Evolutionary conservation across 768 basidiomycete genomes (phyloP).

Genomic region (Multifurca ochricompacta): DNA sequence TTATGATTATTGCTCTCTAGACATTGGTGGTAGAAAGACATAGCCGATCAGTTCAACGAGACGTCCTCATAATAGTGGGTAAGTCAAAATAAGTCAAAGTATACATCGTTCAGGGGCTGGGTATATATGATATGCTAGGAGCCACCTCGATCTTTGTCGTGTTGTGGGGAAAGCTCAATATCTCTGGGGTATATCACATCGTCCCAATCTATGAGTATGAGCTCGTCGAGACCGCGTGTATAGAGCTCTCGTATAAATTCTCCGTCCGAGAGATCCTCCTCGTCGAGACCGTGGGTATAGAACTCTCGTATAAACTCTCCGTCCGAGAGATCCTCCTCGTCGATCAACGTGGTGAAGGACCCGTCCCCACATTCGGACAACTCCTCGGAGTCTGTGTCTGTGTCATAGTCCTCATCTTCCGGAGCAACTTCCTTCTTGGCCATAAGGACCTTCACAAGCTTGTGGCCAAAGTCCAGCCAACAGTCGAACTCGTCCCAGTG

Average conservation of each 20-base stretch:
- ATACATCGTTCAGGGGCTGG: background rate
- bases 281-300: background rate
- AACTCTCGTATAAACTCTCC: background rate
- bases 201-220: background rate
- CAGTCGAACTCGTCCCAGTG: background rate
- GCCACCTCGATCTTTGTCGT: too few species aligned
- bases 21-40: background rate
- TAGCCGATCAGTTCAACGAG: background rate
- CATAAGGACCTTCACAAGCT: background rate
- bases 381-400: background rate
- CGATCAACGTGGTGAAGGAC: background rate
- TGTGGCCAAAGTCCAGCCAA: background rate
- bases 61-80: too few species aligned
- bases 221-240: background rate
- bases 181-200: background rate
- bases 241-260: background rate
- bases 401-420: background rate
- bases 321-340: background rate
- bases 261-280: background rate
- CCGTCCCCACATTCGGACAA: background rate
- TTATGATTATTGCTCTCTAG: background rate
- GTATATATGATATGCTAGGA: background rate
- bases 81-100: too few species aligned
- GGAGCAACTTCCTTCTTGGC: background rate
- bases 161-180: too few species aligned